Conservation (phyloP, 345 rosid species). For the Pugionium cornutum region DNA sequence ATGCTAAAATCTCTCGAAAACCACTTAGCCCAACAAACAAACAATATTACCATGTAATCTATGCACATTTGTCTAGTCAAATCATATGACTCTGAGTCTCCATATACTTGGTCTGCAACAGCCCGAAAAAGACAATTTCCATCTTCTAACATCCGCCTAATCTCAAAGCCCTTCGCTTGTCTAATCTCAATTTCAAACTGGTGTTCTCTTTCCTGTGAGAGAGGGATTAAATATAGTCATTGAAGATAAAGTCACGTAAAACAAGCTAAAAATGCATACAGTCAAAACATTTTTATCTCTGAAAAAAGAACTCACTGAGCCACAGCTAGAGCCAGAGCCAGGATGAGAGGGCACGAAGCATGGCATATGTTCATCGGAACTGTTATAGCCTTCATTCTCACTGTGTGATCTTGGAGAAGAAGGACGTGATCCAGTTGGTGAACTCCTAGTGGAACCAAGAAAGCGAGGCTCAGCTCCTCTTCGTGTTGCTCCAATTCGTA, state of each 20-base stretch:
- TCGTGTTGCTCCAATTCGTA: constrained; percentile 59
- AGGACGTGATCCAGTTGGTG: constrained; percentile 86
- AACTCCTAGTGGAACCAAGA: constrained; percentile 70
- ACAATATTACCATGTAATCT: constrained; percentile 80
- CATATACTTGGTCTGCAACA: constrained; percentile 98
- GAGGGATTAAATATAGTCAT: constrained; percentile 1
- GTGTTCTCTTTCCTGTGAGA: constrained; percentile 81
- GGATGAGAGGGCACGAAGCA: constrained; percentile 71
- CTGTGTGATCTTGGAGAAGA: constrained; percentile 94
- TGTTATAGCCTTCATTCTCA: constrained; percentile 93
- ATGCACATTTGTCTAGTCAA: constrained; percentile 87
- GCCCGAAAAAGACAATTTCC: constrained; percentile 99
- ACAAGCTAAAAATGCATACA: not conserved
- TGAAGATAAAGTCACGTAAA: not conserved
- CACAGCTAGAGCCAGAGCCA: constrained; percentile 71
- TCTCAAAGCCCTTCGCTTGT: constrained; percentile 74
- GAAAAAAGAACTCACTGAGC: constrained; percentile 52
- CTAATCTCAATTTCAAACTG: constrained; percentile 89
- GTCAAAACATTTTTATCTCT: not conserved
- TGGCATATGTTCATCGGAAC: constrained; percentile 96
- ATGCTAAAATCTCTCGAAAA: constrained; percentile 1
- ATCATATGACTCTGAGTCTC: constrained; percentile 85
- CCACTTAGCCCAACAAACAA: not conserved
- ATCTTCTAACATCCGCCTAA: constrained; percentile 93
- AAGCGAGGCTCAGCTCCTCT: constrained; percentile 73